Conservation (phyloP, 2,329 filamentous ascomycete genomes). For the Nemania serpens region DNA sequence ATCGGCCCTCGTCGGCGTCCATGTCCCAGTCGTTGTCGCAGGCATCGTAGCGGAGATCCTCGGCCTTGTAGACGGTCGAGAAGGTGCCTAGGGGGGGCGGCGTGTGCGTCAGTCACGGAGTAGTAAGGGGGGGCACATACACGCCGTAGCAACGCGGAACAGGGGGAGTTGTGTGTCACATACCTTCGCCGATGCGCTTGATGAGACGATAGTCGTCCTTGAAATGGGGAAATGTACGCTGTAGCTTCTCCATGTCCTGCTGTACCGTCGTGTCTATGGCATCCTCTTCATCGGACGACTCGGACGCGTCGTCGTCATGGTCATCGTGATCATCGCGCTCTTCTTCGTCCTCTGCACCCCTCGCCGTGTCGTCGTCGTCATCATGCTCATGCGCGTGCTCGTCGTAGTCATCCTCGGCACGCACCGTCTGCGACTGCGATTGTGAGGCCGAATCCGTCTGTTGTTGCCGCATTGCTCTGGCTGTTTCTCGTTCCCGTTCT, state of each 20-base stretch:
- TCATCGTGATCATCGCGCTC: slow-evolving; percentile 34
- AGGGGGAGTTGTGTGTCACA: neutral
- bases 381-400: slow-evolving; percentile 38
- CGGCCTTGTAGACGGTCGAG: slow-evolving; percentile 98
- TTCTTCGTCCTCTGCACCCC: slow-evolving; percentile 47
- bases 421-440: slow-evolving; percentile 34
- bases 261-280: slow-evolving; percentile 70
- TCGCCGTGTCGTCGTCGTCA: slow-evolving; percentile 40
- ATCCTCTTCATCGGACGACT: slow-evolving; percentile 63
- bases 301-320: slow-evolving; percentile 50
- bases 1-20: slow-evolving; percentile 66
- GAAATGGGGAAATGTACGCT: slow-evolving; percentile 82
- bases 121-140: neutral
- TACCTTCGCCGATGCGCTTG: slow-evolving; percentile 96
- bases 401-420: slow-evolving; percentile 40
- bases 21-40: slow-evolving; percentile 89
- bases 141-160: neutral
- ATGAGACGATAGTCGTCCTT: slow-evolving; percentile 84
- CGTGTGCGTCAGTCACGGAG: neutral
- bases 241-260: slow-evolving; percentile 86
- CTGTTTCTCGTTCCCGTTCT: slow-evolving; percentile 9
- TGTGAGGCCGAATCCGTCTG: slow-evolving; percentile 32
- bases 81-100: slow-evolving; percentile 73
- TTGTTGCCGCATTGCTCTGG: slow-evolving; percentile 33
- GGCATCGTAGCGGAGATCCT: slow-evolving; percentile 83